These are phyloP conservation scores for Solanum dulcamara DNA, from an alignment of 257 asterid genomes.

Conservation along the genomic window DNA sequence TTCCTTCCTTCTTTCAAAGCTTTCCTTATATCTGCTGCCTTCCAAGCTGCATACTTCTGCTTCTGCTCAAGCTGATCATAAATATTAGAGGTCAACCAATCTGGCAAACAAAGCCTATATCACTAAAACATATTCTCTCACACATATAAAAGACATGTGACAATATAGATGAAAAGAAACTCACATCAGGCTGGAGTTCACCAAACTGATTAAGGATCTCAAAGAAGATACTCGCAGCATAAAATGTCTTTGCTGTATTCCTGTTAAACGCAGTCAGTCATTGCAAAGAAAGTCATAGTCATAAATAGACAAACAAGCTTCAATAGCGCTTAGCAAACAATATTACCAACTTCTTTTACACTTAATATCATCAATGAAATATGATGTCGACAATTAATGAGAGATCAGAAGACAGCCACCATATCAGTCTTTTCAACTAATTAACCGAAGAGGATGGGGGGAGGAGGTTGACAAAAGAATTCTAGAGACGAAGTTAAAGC, in stretches of 20 bases:
- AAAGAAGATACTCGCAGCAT: constrained; percentile 94
- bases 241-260: constrained; percentile 94
- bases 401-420: neutral
- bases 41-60: constrained; percentile 96
- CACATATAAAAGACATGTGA: neutral
- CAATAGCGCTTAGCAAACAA: neutral
- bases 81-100: neutral
- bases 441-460: neutral
- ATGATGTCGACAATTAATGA: neutral
- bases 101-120: neutral
- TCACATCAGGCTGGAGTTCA: constrained; percentile 80
- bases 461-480: no score
- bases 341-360: neutral
- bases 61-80: constrained; percentile 79
- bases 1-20: constrained; percentile 93
- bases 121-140: neutral
- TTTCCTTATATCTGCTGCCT: constrained; percentile 97
- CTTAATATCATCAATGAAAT: neutral
- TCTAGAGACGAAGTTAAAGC: neutral
- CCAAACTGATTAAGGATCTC: constrained; percentile 91
- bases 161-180: constrained; percentile 9
- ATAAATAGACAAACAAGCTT: neutral
- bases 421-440: neutral
- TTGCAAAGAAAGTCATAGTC: neutral
- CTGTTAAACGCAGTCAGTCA: constrained; percentile 26